These are phyloP conservation scores for Sporothrix brasiliensis DNA, from an alignment of 2,329 filamentous ascomycete genomes.

Conservation along the genomic window DNA sequence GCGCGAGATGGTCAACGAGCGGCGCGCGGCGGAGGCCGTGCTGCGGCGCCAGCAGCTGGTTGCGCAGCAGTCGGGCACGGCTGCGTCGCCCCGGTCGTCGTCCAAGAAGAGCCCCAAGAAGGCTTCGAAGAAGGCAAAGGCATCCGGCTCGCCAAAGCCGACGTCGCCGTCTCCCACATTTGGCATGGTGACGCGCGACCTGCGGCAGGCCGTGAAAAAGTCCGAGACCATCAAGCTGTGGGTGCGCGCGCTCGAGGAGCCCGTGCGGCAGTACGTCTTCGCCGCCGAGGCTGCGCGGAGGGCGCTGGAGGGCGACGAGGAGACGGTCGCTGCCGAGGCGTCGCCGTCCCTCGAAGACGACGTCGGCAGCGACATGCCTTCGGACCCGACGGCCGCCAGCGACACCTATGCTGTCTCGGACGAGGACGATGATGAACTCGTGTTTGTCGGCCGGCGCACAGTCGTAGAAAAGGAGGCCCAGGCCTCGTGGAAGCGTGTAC, in stretches of 20 bases:
- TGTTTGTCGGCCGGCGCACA: constrained; percentile 73
- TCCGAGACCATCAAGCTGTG: constrained; percentile 75
- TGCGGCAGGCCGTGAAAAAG: constrained; percentile 79
- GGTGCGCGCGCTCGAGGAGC: constrained; percentile 81
- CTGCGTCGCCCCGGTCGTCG: constrained; percentile 36
- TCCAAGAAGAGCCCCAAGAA: constrained; percentile 19
- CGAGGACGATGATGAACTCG: constrained; percentile 91
- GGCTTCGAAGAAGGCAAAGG: neutral
- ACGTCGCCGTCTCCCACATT: constrained; percentile 35
- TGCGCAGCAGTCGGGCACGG: constrained; percentile 46
- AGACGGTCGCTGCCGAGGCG: constrained; percentile 1
- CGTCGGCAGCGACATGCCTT: constrained; percentile 47
- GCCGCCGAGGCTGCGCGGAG: constrained; percentile 52
- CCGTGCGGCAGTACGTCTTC: constrained; percentile 75
- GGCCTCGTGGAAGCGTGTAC: constrained; percentile 55
- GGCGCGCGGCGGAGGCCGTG: constrained; percentile 47
- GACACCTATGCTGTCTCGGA: constrained; percentile 44
- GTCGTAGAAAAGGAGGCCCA: constrained; percentile 36
- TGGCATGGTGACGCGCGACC: constrained; percentile 72
- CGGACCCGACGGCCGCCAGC: constrained; percentile 40
- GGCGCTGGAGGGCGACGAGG: constrained; percentile 41
- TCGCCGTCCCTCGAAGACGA: neutral
- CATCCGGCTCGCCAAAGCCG: neutral
- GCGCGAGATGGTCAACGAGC: constrained; percentile 55
- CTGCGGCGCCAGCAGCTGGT: constrained; percentile 50